phyloP scores from a whole-genome alignment of 1,284 basidiomycete genomes.

The Porogramme epimiltina region DNA sequence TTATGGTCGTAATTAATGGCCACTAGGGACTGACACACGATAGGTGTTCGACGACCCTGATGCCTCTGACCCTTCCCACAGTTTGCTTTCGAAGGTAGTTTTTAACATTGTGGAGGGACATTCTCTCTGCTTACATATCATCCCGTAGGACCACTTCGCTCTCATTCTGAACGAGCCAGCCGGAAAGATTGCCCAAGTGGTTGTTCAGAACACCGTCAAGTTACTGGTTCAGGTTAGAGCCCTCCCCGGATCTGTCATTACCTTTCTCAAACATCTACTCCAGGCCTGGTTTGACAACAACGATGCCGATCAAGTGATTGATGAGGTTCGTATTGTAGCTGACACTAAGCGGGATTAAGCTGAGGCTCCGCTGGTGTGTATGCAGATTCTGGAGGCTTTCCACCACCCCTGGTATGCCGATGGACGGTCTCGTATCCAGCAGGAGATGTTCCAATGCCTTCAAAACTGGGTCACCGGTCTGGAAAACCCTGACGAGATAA shows the following conservation, averaged over 20 bases:
- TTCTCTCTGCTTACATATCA: not conserved
- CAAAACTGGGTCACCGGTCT: constrained; percentile 59
- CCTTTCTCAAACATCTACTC: not conserved
- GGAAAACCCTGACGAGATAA: constrained; percentile 42
- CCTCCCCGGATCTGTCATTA: not conserved
- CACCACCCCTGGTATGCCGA: constrained; percentile 70
- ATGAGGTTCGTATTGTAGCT: constrained; percentile 32
- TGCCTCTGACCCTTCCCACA: constrained; percentile 76
- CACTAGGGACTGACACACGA: not conserved
- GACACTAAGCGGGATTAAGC: not conserved
- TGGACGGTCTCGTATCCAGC: constrained; percentile 61
- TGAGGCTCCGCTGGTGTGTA: not conserved
- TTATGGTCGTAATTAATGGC: not conserved
- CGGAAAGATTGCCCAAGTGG: constrained; percentile 70
- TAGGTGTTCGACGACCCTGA: constrained; percentile 71
- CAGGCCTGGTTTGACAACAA: constrained; percentile 57
- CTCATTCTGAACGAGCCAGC: constrained; percentile 73
- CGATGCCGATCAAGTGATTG: constrained; percentile 51
- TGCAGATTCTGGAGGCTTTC: constrained; percentile 70
- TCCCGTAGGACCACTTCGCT: constrained; percentile 57
- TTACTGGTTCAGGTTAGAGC: constrained; percentile 56
- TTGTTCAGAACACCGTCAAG: constrained; percentile 63
- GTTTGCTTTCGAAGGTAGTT: constrained; percentile 58
- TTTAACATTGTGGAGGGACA: too few relatives aligned
- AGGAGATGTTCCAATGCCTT: constrained; percentile 62